Evolutionary conservation across 371 early-diverging fungal genomes (phyloP), one percentile per base, ranked within the genome.

Genomic region (Nematocida minor): DNA sequence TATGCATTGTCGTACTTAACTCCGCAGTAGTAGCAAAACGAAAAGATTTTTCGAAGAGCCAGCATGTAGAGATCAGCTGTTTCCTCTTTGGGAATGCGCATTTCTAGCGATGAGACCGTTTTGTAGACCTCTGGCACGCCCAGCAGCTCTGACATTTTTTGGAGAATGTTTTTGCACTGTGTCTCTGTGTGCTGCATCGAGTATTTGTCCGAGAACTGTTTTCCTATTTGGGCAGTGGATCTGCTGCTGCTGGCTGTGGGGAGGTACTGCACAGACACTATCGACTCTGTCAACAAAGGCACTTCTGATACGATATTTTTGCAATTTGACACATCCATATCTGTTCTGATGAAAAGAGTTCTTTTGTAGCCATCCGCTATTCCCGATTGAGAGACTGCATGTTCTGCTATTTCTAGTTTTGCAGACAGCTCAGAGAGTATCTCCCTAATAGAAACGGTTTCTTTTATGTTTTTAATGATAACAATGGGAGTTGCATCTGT

Each of bases 1-100:
- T 74, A 74, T 4, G 77, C 49, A 41, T 54, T 64, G 34, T 47
- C 29, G 34, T 62, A 74, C 77, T 74, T 74, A 6, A 40, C 27
- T 44, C 62, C 62, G 34, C 77, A 74, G 49, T 74, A 74, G 77
- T 62, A 74, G 44, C 77, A 74, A 25, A 62, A 74, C 32, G 48
- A 51, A 48, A 74, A 74, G n/a, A 74, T 34, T 46, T 64, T 74
- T 41, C 77, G 25, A 42, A 74, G 66, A 7, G 64, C 77, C 4
- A 74, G 51, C 6, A 74, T 54, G 48, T 74, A 74, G 4, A 74
- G 41, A 34, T 74, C 77, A 11, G 16, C 40, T 44, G 66, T 38
- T 36, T 63, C 63, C 11, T 74, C 47, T 20, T 6, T 7, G 0
- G 9, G 7, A 31, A 64, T 29, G n/a, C 47, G n/a, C 29, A 47